Percentiles rank a stretch among this genome's conserved stretches.
Conservation (phyloP, 306 rosid species). For the Vigna unguiculata region DNA sequence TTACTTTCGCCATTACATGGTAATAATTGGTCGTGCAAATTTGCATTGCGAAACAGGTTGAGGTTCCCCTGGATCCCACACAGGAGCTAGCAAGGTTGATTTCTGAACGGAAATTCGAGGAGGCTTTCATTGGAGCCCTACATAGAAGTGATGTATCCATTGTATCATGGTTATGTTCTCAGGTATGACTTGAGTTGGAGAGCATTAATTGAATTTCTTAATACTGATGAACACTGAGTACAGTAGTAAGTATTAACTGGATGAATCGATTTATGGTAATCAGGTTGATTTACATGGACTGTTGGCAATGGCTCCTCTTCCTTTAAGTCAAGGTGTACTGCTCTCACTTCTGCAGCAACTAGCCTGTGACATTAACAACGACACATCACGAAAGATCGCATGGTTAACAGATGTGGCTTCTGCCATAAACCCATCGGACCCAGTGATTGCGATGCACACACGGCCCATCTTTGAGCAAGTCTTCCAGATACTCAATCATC, state of each 20-base stretch:
- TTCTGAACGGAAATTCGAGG: constrained; percentile 86
- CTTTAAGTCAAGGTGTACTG: constrained; percentile 96
- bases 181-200: constrained; percentile 56
- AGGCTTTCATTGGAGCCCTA: constrained; percentile 85
- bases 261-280: constrained; percentile 27
- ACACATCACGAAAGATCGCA: constrained; percentile 62
- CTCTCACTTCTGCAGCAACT: constrained; percentile 95
- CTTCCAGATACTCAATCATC: constrained; percentile 91
- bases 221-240: neutral
- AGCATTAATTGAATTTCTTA: neutral
- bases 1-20: constrained; percentile 4
- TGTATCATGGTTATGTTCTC: constrained; percentile 96
- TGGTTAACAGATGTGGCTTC: constrained; percentile 94
- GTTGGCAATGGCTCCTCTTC: constrained; percentile 71
- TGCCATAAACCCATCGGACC: constrained; percentile 69
- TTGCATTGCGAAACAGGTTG: constrained; percentile 62
- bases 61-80: constrained; percentile 88
- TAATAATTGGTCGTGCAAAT: constrained; percentile 25
- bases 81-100: constrained; percentile 84
- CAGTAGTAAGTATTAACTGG: neutral
- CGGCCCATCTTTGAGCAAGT: constrained; percentile 94
- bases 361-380: constrained; percentile 84
- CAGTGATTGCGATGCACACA: constrained; percentile 73
- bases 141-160: constrained; percentile 92
- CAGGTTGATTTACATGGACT: constrained; percentile 87